These are phyloP conservation scores for Pseudogymnoascus pannorum DNA, from an alignment of 2,329 filamentous ascomycete species.

Conservation along the genomic window DNA sequence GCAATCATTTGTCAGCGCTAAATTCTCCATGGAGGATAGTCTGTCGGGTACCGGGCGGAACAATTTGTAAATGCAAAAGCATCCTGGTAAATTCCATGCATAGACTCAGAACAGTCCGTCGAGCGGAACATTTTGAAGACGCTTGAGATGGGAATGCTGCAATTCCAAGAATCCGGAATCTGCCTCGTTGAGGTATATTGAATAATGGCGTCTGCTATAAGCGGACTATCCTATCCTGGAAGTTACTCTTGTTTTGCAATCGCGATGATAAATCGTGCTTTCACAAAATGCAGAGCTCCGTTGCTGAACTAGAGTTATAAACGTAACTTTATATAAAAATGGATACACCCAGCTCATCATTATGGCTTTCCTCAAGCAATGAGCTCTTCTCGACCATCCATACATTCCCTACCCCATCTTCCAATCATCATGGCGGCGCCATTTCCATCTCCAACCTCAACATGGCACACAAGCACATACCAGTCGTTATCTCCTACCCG, in stretches of 20 bases:
- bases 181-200: conserved; percentile 11
- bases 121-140: background rate
- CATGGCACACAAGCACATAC: conserved; percentile 31
- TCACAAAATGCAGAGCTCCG: conserved; percentile 21
- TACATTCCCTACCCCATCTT: conserved; percentile 9
- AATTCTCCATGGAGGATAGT: conserved; percentile 12
- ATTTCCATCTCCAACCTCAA: conserved; percentile 34
- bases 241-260: conserved; percentile 1
- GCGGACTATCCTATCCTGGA: background rate
- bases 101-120: conserved; percentile 8
- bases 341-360: conserved; percentile 13
- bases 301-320: conserved; percentile 13
- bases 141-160: background rate
- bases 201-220: background rate
- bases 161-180: conserved; percentile 11
- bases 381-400: conserved; percentile 11
- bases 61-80: conserved; percentile 22
- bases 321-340: conserved; percentile 19
- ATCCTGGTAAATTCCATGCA: conserved; percentile 7
- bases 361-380: conserved; percentile 11
- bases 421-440: conserved; percentile 23
- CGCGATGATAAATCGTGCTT: conserved; percentile 9
- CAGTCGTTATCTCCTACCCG: conserved; percentile 33
- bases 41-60: conserved; percentile 17
- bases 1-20: conserved; percentile 19